Evolutionary conservation across 176 grass and related monocot species (phyloP).

Genomic region (Saccharum officinarum): DNA sequence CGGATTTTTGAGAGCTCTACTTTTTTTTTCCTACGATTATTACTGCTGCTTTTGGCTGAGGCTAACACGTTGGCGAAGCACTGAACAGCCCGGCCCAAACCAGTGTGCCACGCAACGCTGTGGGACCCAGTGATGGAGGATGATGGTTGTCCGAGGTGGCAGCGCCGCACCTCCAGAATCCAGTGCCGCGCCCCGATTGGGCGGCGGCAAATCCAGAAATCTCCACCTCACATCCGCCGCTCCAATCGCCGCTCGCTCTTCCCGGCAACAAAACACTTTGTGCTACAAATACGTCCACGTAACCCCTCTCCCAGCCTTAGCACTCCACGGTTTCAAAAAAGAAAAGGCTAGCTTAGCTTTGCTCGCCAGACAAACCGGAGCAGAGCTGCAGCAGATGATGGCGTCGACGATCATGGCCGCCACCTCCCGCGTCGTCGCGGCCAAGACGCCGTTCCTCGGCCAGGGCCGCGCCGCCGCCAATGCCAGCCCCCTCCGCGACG

Average conservation of each 20-base stretch:
- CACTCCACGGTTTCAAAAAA: not conserved
- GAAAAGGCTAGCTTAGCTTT: not conserved
- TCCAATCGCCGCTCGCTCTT: constrained; percentile 26
- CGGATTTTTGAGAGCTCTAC: not conserved
- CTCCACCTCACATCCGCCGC: constrained; percentile 48
- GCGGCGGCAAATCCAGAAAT: constrained; percentile 67
- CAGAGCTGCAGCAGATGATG: constrained; percentile 33
- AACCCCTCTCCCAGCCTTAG: not conserved
- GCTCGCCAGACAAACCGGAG: not conserved
- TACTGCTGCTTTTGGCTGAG: not conserved
- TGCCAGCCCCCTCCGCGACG: constrained; percentile 48
- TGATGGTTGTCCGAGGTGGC: constrained; percentile 55
- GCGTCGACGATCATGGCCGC: constrained; percentile 67
- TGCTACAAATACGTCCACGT: constrained; percentile 66
- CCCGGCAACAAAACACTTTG: constrained; percentile 25
- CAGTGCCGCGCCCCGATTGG: constrained; percentile 51
- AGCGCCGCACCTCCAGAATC: constrained; percentile 43
- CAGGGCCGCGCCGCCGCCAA: constrained; percentile 54
- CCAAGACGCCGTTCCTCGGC: constrained; percentile 65
- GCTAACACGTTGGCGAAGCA: not conserved
- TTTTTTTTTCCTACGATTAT: not conserved
- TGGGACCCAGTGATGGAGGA: not conserved
- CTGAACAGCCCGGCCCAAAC: constrained; percentile 4
- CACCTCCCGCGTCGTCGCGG: constrained; percentile 44
- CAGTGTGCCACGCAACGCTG: not conserved